Evolutionary conservation across 768 basidiomycete genomes (phyloP).

Genomic region (Fibroporia radiculosa): DNA sequence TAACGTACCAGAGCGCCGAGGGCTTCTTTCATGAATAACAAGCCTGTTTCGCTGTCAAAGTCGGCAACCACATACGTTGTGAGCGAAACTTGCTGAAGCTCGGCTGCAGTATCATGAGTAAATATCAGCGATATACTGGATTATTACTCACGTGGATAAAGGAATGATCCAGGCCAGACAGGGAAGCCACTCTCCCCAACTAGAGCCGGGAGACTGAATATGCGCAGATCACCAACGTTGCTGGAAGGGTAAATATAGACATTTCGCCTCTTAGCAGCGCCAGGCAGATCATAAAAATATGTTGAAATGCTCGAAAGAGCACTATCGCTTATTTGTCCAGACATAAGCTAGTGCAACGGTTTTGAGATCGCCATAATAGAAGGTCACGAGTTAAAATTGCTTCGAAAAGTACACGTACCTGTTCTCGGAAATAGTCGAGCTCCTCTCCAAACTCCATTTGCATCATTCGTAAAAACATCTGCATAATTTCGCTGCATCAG

Average conservation of each 20-base stretch:
- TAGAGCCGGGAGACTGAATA: slow-evolving; percentile 50
- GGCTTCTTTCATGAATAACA: slow-evolving; percentile 54
- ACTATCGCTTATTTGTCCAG: slow-evolving; percentile 46
- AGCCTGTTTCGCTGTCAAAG: slow-evolving; percentile 56
- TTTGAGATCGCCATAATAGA: neutral
- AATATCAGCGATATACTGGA: neutral
- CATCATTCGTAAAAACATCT: slow-evolving; percentile 63
- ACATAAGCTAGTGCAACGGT: neutral
- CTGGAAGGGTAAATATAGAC: slow-evolving; percentile 56
- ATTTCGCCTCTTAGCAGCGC: slow-evolving; percentile 65
- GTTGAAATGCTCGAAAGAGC: slow-evolving; percentile 44
- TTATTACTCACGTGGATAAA: slow-evolving; percentile 52
- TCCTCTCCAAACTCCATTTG: slow-evolving; percentile 54
- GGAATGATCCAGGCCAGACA: slow-evolving; percentile 36
- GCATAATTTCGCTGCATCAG: slow-evolving; percentile 6
- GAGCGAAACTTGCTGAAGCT: slow-evolving; percentile 26
- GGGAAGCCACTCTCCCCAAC: slow-evolving; percentile 40
- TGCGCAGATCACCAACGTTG: slow-evolving; percentile 36
- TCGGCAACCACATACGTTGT: slow-evolving; percentile 69
- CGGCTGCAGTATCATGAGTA: slow-evolving; percentile 16
- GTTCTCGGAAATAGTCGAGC: slow-evolving; percentile 63
- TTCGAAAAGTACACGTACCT: slow-evolving; percentile 34
- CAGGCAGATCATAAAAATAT: slow-evolving; percentile 89
- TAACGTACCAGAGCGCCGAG: slow-evolving; percentile 53
- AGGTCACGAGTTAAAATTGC: neutral